phyloP scores from a whole-genome alignment of 2,329 filamentous ascomycete species.

The Aureobasidium subglaciale region DNA sequence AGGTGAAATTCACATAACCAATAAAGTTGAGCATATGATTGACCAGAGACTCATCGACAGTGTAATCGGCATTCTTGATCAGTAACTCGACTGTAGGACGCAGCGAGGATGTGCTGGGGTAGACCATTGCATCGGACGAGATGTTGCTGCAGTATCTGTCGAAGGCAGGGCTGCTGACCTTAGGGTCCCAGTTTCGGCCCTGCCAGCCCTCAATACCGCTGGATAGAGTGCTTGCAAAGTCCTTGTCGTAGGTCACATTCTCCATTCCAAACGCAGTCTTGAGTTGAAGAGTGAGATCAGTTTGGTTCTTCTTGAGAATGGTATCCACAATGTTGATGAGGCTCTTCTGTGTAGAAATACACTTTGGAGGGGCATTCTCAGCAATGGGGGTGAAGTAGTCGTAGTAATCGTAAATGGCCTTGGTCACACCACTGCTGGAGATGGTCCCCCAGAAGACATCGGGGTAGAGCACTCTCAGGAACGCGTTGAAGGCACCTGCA shows the following conservation, averaged over 20 bases:
- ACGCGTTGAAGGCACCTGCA: conserved; percentile 70
- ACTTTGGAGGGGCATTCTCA: conserved; percentile 51
- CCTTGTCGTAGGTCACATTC: conserved; percentile 33
- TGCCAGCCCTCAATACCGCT: conserved; percentile 42
- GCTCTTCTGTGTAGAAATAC: conserved; percentile 58
- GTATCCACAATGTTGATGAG: conserved; percentile 53
- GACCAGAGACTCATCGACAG: conserved; percentile 36
- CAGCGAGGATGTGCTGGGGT: conserved; percentile 32
- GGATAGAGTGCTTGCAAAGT: conserved; percentile 3
- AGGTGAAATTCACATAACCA: conserved; percentile 45
- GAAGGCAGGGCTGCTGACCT: conserved; percentile 42
- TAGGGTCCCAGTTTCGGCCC: conserved; percentile 54
- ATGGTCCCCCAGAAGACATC: conserved; percentile 74
- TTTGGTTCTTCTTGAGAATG: conserved; percentile 45
- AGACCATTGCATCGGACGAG: conserved; percentile 39
- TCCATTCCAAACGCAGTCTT: conserved; percentile 49
- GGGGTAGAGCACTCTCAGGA: conserved; percentile 69
- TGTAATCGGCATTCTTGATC: conserved; percentile 43
- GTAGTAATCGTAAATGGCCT: conserved; percentile 72
- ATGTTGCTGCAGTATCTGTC: conserved; percentile 51
- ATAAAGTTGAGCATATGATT: conserved; percentile 51
- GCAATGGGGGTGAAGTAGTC: conserved; percentile 55
- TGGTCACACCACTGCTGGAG: conserved; percentile 70
- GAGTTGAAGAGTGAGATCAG: conserved; percentile 36
- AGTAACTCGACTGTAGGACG: conserved; percentile 38